Percentiles rank a stretch among this genome's conserved stretches.
Conservation (phyloP, 805 yeast species). For the Starmerella lactis-condensi region DNA sequence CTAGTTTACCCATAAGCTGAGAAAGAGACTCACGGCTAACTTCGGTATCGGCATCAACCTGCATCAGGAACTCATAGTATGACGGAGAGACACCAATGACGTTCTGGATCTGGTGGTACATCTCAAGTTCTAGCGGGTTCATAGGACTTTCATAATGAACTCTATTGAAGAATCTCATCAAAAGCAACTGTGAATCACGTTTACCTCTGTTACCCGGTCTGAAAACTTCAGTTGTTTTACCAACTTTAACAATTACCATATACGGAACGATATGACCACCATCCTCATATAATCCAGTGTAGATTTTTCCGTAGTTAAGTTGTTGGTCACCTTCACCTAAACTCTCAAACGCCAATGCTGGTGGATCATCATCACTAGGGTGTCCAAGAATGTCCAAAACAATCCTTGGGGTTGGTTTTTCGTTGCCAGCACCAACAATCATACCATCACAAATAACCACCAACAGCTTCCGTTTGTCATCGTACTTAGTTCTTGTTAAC, state of each 20-base stretch:
- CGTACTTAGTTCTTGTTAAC: constrained; percentile 37
- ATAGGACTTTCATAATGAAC: constrained; percentile 43
- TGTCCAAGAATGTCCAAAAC: constrained; percentile 37
- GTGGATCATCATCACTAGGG: constrained; percentile 34
- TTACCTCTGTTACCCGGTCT: constrained; percentile 49
- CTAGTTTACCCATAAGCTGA: constrained; percentile 39
- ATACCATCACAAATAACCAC: constrained; percentile 44
- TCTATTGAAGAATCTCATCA: constrained; percentile 43
- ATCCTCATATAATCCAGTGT: constrained; percentile 41
- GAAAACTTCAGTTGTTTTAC: constrained; percentile 39
- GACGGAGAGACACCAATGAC: constrained; percentile 42
- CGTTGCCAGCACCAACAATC: constrained; percentile 45
- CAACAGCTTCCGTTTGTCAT: constrained; percentile 40
- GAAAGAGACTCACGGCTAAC: constrained; percentile 36
- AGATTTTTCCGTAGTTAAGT: constrained; percentile 45
- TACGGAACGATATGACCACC: constrained; percentile 39
- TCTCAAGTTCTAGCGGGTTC: constrained; percentile 39
- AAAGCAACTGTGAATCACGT: constrained; percentile 42
- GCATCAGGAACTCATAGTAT: constrained; percentile 34
- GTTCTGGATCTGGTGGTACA: constrained; percentile 36
- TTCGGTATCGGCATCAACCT: constrained; percentile 49
- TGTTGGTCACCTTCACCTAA: constrained; percentile 44
- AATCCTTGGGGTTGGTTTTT: constrained; percentile 38
- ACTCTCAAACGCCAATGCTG: constrained; percentile 36
- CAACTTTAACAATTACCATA: constrained; percentile 39